These are phyloP conservation scores for Saccharomyces kudriavzevii DNA, from an alignment of 805 yeast genomes.

Conservation along the genomic window DNA sequence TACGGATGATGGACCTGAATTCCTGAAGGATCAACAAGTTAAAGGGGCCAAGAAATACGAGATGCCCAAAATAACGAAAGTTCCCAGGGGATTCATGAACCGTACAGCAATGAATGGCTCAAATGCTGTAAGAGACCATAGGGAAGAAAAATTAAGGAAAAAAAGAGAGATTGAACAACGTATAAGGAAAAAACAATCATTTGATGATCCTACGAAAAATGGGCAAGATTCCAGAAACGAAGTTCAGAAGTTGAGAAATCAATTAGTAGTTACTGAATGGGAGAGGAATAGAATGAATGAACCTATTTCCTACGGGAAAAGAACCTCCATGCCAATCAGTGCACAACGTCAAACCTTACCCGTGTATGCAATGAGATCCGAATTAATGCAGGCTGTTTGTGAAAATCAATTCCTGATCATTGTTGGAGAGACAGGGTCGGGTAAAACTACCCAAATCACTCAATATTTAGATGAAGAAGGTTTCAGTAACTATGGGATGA, in stretches of 20 bases:
- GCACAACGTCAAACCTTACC: conserved; percentile 64
- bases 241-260: conserved; percentile 15
- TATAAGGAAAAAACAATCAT: conserved; percentile 23
- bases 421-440: conserved; percentile 87
- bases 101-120: conserved; percentile 76
- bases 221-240: conserved; percentile 7
- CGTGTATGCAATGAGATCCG: conserved; percentile 53
- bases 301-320: conserved; percentile 31
- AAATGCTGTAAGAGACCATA: conserved; percentile 51
- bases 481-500: conserved; percentile 44
- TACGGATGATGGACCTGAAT: conserved; percentile 55
- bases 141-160: conserved; percentile 48
- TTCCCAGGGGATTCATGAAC: conserved; percentile 72
- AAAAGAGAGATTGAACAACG: conserved; percentile 39
- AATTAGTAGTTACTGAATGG: conserved; percentile 26
- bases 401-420: conserved; percentile 63
- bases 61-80: conserved; percentile 52
- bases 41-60: conserved; percentile 30
- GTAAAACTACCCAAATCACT: conserved; percentile 88
- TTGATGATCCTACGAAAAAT: conserved; percentile 28
- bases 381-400: conserved; percentile 50
- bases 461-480: conserved; percentile 89
- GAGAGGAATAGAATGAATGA: conserved; percentile 26
- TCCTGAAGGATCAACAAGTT: conserved; percentile 44
- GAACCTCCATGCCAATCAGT: conserved; percentile 35